These are phyloP conservation scores for Lecanicillium sp. DNA, from an alignment of 2,329 filamentous ascomycete genomes.

Conservation along the genomic window DNA sequence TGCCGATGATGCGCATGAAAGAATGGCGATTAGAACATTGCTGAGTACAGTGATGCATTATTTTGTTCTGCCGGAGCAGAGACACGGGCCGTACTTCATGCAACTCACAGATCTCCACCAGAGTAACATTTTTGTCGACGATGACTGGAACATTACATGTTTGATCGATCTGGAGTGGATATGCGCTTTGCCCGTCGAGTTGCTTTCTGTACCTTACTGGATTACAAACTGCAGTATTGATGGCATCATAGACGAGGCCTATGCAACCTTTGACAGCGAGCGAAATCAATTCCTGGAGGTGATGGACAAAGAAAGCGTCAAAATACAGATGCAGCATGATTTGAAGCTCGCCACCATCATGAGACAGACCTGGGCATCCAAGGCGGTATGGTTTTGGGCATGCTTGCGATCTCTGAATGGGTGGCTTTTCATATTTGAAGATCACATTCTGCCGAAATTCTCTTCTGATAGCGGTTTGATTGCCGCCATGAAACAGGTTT, in stretches of 20 bases:
- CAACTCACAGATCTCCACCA: constrained; percentile 25
- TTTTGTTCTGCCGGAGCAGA: constrained; percentile 16
- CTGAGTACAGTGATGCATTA: constrained; percentile 21
- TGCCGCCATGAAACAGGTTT: background rate
- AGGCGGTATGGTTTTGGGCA: background rate
- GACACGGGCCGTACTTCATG: constrained; percentile 23
- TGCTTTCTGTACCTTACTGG: constrained; percentile 25
- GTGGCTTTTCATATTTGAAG: background rate
- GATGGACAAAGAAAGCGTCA: background rate
- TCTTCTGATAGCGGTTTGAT: background rate
- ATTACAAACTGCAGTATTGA: constrained; percentile 16
- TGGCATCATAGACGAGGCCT: constrained; percentile 7
- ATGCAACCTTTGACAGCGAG: background rate
- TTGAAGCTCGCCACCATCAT: background rate
- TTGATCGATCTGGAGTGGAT: constrained; percentile 28
- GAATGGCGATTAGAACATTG: constrained; percentile 21
- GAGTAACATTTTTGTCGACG: constrained; percentile 27
- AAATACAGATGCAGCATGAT: background rate
- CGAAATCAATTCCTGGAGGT: constrained; percentile 12
- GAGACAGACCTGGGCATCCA: background rate
- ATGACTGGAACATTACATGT: constrained; percentile 25
- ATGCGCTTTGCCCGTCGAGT: constrained; percentile 23
- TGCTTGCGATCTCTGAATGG: background rate
- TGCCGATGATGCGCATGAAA: constrained; percentile 20
- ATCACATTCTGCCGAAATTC: background rate